Evolutionary conservation across 2,329 filamentous ascomycete species (phyloP).

Genomic region (Diaporthe capsici): DNA sequence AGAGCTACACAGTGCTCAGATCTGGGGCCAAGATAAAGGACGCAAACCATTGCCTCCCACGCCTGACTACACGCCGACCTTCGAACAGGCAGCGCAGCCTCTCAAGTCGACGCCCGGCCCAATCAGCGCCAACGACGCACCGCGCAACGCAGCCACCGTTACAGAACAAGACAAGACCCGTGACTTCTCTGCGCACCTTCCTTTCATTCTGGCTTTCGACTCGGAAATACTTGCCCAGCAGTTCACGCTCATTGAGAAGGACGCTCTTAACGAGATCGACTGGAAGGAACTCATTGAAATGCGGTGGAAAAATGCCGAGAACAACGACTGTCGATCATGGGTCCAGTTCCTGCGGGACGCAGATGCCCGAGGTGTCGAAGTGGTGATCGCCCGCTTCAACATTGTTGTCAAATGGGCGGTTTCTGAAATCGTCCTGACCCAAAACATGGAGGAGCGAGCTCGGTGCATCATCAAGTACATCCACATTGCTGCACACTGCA

Average conservation of each 20-base stretch:
- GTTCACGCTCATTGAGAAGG: slow-evolving; percentile 88
- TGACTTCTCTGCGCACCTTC: slow-evolving; percentile 73
- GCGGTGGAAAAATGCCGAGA: slow-evolving; percentile 80
- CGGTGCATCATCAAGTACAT: slow-evolving; percentile 85
- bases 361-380: slow-evolving; percentile 82
- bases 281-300: slow-evolving; percentile 91
- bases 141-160: slow-evolving; percentile 53
- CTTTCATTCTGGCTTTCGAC: slow-evolving; percentile 86
- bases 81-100: slow-evolving; percentile 53
- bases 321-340: slow-evolving; percentile 80
- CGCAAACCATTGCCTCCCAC: slow-evolving; percentile 64
- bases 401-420: slow-evolving; percentile 90
- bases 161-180: slow-evolving; percentile 48
- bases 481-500: slow-evolving; percentile 83
- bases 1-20: slow-evolving; percentile 56
- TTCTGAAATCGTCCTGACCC: slow-evolving; percentile 83
- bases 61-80: slow-evolving; percentile 63
- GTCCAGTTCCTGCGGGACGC: slow-evolving; percentile 83
- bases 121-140: slow-evolving; percentile 53
- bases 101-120: slow-evolving; percentile 51
- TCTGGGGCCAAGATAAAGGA: slow-evolving; percentile 49
- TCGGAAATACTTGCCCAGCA: slow-evolving; percentile 85
- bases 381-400: slow-evolving; percentile 89
- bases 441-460: slow-evolving; percentile 79
- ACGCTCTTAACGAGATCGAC: slow-evolving; percentile 87